These are phyloP conservation scores for Stagonosporopsis cucurbitacearum DNA, from an alignment of 2,329 filamentous ascomycete genomes.

Conservation along the genomic window DNA sequence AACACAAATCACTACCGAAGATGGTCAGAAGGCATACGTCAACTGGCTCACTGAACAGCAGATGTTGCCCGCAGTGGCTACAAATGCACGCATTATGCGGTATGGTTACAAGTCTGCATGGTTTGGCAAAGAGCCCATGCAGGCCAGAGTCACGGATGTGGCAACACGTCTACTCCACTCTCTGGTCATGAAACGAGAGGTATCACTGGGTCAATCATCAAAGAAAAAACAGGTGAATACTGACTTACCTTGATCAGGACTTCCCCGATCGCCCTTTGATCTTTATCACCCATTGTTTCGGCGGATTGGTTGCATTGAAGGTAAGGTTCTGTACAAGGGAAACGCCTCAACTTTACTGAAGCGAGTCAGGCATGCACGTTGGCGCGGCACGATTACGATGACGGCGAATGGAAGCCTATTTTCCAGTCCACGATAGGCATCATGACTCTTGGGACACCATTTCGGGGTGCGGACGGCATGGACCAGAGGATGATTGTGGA, in stretches of 20 bases:
- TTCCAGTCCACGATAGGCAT: neutral
- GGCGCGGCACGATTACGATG: neutral
- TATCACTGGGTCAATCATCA: neutral
- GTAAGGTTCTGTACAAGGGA: neutral
- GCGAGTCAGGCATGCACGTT: neutral
- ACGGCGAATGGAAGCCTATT: neutral
- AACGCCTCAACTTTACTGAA: neutral
- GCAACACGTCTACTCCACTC: constrained; percentile 31
- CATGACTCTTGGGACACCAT: constrained; percentile 30
- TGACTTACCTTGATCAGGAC: neutral
- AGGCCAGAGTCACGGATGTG: constrained; percentile 27
- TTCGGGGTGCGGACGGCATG: constrained; percentile 33
- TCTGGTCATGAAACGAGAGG: constrained; percentile 13
- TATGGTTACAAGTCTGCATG: constrained; percentile 38
- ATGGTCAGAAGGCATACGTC: constrained; percentile 24
- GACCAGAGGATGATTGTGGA: constrained; percentile 33
- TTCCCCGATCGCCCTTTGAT: neutral
- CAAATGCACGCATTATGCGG: constrained; percentile 37
- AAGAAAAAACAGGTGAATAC: neutral
- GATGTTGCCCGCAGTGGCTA: constrained; percentile 31
- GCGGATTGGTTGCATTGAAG: neutral
- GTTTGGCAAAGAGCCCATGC: constrained; percentile 32
- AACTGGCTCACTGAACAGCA: constrained; percentile 35
- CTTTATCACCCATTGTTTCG: neutral
- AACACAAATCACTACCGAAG: no score